Conservation (phyloP, 1,284 basidiomycete genomes). For the Tilletia indica region DNA sequence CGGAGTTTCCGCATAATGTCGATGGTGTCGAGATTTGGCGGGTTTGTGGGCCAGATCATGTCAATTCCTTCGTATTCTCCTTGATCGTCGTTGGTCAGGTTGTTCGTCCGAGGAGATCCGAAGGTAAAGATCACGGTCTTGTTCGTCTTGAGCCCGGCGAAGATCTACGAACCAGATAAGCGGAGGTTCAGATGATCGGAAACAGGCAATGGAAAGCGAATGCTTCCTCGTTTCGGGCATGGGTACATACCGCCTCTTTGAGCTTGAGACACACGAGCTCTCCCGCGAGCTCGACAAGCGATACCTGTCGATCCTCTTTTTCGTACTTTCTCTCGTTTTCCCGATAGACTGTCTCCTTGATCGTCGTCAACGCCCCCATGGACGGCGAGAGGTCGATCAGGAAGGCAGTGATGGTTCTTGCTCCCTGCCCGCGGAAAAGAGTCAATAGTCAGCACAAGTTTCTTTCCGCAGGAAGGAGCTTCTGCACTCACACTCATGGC, state of each 20-base stretch:
- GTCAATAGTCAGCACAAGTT: no score
- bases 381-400: constrained; percentile 80
- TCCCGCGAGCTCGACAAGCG: constrained; percentile 75
- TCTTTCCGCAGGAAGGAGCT: no score
- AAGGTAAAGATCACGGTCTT: constrained; percentile 81
- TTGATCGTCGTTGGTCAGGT: constrained; percentile 67
- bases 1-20: constrained; percentile 67
- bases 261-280: constrained; percentile 83
- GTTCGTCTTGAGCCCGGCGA: constrained; percentile 83
- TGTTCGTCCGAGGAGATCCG: constrained; percentile 63
- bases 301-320: neutral
- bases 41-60: constrained; percentile 74
- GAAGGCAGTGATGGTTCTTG: constrained; percentile 58
- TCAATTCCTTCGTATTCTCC: constrained; percentile 73
- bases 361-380: constrained; percentile 66
- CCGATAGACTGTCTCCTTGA: constrained; percentile 34
- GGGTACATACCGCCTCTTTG: constrained; percentile 72
- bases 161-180: constrained; percentile 64
- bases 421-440: neutral
- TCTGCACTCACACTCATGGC: neutral
- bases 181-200: neutral
- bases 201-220: neutral
- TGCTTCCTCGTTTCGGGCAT: neutral
- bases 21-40: constrained; percentile 73
- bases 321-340: neutral